Evolutionary conservation across 2,329 filamentous ascomycete genomes (phyloP), one percentile per base, ranked within the genome.

Genomic region (Cercospora sp.): DNA sequence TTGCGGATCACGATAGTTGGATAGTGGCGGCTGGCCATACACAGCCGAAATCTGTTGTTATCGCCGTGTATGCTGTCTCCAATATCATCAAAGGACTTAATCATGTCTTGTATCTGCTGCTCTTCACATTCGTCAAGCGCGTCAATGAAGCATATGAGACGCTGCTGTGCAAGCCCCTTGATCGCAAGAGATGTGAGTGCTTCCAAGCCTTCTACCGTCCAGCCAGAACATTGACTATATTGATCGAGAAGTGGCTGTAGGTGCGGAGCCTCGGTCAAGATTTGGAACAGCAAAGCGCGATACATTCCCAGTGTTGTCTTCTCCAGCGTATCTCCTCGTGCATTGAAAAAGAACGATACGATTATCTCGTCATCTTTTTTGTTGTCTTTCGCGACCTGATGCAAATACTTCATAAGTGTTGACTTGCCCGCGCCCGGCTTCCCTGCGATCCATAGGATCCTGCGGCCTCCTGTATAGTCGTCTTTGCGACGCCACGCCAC

Each of bases 291-390:
- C 0, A 88, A 64, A 0, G 84, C 84, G 2, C 85, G 79, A 69
- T 86, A 87, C 74, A 88, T 80, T 0, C 86, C 86, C 0, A 76
- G 28, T 0, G 79, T 77, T 0, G 84, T 81, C 63, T 78, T 85
- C 57, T 88, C 83, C 8, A 84, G 72, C 4, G 74, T 34, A 0
- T 77, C 74, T 0, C 83, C 84, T 64, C 82, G 74, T 0, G 83
- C 83, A 65, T 85, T 82, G 77, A 86, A 86, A 77, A 85, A 86
- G 72, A 85, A 86, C 0, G 80, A 81, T 0, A 84, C 65, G 0
- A 82, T 69, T 0, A 76, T 49, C 0, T 68, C 66, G 13, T 72
- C 68, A 2, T 59, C 28, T 1, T 13, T 5, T 26, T 72, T 74
- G 21, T 61, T 69, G 18, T 69, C 69, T n/a, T 70, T 53, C 16